Evolutionary conservation across 2,329 filamentous ascomycete species (phyloP).

Genomic region (Cryphonectria japonica): DNA sequence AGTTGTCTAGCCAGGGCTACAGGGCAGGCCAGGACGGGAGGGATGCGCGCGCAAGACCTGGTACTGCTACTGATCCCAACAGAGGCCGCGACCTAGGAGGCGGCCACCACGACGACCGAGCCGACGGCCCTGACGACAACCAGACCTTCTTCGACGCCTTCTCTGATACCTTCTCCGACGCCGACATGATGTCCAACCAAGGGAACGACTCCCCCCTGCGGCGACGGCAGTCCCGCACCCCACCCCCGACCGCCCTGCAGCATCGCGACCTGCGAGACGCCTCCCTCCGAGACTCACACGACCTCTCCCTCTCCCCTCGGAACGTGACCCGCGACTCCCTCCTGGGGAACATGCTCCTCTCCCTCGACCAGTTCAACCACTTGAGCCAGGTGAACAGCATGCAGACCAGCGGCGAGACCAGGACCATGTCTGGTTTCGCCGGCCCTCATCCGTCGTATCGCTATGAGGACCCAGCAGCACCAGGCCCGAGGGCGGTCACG

Average conservation of each 20-base stretch:
- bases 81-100: conserved; percentile 15
- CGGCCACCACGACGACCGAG: conserved; percentile 27
- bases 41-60: conserved; percentile 22
- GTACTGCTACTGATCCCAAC: conserved; percentile 17
- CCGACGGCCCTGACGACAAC: conserved; percentile 32
- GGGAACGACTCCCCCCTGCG: conserved; percentile 33
- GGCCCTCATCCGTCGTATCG: conserved; percentile 24
- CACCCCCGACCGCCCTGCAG: conserved; percentile 35
- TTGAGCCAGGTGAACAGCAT: conserved; percentile 50
- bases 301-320: conserved; percentile 77
- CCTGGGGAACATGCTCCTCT: conserved; percentile 93
- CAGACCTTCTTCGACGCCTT: conserved; percentile 42
- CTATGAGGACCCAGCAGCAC: conserved; percentile 37
- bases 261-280: conserved; percentile 33
- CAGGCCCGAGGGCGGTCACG: not conserved
- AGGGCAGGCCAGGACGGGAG: conserved; percentile 21
- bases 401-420: conserved; percentile 30
- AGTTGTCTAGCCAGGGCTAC: conserved; percentile 16
- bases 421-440: conserved; percentile 34
- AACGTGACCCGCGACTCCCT: conserved; percentile 86
- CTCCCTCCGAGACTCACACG: conserved; percentile 70
- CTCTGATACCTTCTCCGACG: conserved; percentile 44
- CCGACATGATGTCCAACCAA: conserved; percentile 32
- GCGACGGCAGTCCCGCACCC: conserved; percentile 30
- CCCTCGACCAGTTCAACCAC: conserved; percentile 82